phyloP scores from a whole-genome alignment of 768 basidiomycete species.

The Coprinellus micaceus region DNA sequence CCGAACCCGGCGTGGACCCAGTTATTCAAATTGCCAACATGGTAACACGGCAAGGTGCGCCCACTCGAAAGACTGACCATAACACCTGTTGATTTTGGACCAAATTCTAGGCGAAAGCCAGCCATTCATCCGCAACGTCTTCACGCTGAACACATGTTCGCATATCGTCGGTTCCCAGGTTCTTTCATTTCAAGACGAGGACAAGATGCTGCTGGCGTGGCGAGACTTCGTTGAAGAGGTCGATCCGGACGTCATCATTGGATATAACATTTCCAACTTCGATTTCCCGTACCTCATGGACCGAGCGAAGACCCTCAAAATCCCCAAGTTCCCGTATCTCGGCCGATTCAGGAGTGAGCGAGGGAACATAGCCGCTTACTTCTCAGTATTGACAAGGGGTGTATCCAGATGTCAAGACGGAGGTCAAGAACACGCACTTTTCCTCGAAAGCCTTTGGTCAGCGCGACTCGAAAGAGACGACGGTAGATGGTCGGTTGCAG shows the following conservation, averaged over 20 bases:
- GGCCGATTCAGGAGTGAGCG: slow-evolving; percentile 74
- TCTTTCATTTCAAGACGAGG: slow-evolving; percentile 74
- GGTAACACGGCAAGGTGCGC: slow-evolving; percentile 94
- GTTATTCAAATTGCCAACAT: slow-evolving; percentile 99
- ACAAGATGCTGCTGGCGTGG: slow-evolving; percentile 76
- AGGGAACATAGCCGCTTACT: no score
- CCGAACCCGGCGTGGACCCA: slow-evolving; percentile 85
- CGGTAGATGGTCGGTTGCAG: slow-evolving; percentile 88
- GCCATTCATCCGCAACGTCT: slow-evolving; percentile 95
- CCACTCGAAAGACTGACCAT: no score
- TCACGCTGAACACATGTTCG: slow-evolving; percentile 91
- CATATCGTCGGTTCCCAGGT: slow-evolving; percentile 99
- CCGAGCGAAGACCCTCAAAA: slow-evolving; percentile 79
- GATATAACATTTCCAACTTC: slow-evolving; percentile 92
- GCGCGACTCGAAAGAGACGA: slow-evolving; percentile 92
- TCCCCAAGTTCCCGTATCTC: slow-evolving; percentile 62
- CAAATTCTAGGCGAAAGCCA: slow-evolving; percentile 73
- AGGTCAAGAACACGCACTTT: slow-evolving; percentile 92
- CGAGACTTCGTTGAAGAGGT: slow-evolving; percentile 83
- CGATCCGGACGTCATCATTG: slow-evolving; percentile 94
- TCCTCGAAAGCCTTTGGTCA: slow-evolving; percentile 97
- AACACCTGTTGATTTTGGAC: no score
- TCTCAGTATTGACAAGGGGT: slow-evolving; percentile 7
- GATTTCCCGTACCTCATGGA: slow-evolving; percentile 97
- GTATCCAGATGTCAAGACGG: slow-evolving; percentile 62